Evolutionary conservation across 148 eudicot genomes (phyloP).

Genomic region (Rhododendron kiyosumense): DNA sequence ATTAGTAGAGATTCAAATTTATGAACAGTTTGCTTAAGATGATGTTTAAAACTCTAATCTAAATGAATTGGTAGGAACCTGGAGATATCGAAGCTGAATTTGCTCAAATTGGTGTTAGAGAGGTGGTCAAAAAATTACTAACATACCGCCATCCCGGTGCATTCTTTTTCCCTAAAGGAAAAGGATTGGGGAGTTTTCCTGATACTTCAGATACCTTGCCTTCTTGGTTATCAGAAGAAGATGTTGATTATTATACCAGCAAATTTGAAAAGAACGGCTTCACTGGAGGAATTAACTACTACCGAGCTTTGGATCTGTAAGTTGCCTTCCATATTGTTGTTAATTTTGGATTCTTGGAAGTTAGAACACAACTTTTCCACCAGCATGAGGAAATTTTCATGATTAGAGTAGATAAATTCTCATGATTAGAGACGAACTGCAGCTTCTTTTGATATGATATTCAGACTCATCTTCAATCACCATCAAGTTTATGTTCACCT

Average conservation of each 20-base stretch:
- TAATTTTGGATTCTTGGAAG: background rate
- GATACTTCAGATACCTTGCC: conserved; percentile 19
- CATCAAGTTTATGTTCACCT: background rate
- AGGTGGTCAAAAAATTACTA: conserved; percentile 17
- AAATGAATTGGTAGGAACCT: conserved; percentile 16
- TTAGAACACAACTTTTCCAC: background rate
- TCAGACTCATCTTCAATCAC: background rate
- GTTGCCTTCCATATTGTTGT: background rate
- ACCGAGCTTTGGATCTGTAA: conserved; percentile 19
- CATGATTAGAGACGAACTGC: background rate
- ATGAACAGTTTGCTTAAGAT: background rate
- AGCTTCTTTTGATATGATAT: background rate
- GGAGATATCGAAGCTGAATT: conserved; percentile 32
- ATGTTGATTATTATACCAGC: conserved; percentile 25
- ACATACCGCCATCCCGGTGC: background rate
- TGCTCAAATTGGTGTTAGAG: conserved; percentile 16
- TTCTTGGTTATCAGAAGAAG: conserved; percentile 31
- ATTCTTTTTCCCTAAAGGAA: background rate
- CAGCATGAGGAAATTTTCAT: background rate
- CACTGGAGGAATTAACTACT: conserved; percentile 31
- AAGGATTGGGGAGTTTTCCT: background rate
- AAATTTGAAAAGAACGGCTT: conserved; percentile 32
- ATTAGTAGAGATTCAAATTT: background rate
- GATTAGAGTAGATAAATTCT: background rate
- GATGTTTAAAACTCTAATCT: background rate